Base-by-base conservation (phyloP, 2,329 filamentous ascomycete genomes). In the Microcera coccophila region DNA sequence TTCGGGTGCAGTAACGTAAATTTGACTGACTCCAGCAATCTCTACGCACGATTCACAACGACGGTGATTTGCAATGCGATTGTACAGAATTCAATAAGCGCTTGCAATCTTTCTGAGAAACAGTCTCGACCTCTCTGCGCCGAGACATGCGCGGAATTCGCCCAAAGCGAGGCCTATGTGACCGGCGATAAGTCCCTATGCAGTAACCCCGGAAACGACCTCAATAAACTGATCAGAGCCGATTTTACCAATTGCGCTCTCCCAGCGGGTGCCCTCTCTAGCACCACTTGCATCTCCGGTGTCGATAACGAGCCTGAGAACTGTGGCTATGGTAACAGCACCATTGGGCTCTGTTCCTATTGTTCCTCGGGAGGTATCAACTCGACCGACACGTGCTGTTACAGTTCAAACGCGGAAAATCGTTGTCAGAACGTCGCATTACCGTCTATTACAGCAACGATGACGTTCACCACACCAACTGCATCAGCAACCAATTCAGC, bases 361-460 rank as follows among this genome's bases (percentile, higher is more conserved):
- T 98, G 93, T 65, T 77, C 79, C 32, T 75, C 82, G 5, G 91
- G 87, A 56, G 90, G 90, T 20, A 80, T 84, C 49, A 97, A 97
- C 66, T 85, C 89, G 9, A 97, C 91, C 38, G 91, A 97, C 64
- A 94, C 90, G 3, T 98, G 93, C 72, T 98, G 93, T 66, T 84
- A 90, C 59, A 89, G 82, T 57, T 82, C 90, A 4, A 75, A 89
- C 48, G 83, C 85, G n/a, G 78, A 87, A 45, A 69, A 70, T 19
- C 79, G 82, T 50, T 98, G 93, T 64, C 69, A 78, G 38, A 79
- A 79, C 38, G 86, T 98, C n/a, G 73, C 78, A 19, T 72, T 98
- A 5, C 93, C 93, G 0, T 80, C 81, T 1, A 84, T 90, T 36
- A 81, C 82, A 12, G 78, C 85, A 10, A 82, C 82, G 9, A 78